Evolutionary conservation across 148 eudicot genomes (phyloP), one percentile per base, ranked within the genome.

Genomic region (Silene conica): DNA sequence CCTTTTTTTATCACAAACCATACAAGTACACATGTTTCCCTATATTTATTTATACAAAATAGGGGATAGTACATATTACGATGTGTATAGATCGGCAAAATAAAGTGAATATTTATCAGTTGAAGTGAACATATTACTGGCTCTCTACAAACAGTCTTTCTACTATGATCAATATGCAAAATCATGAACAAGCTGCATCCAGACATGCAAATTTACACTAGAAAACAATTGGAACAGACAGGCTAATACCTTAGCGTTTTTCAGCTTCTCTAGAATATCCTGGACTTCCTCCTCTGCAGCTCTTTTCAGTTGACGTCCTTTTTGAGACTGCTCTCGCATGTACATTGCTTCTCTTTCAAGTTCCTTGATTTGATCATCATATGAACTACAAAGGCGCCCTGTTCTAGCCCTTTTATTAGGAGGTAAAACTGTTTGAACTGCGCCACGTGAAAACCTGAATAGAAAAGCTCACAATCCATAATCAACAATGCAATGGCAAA

Each of bases 361-460:
- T 70, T 73, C 73, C 72, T 86, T 81, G 63, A 95, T 89, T 78
- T 90, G 86, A 76, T 90, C 85, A 81, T 87, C 96, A 86, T 82
- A 95, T 8, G 99, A 90, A 74, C 89, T 84, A 83, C 86, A 89
- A 50, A 95, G 93, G 45, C 99, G 88, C 34, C 83, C 78, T 74
- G 80, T 67, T 83, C 92, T 83, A 34, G 74, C 70, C 76, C 72
- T 81, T 85, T 78, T 92, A 80, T 83, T 80, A 18, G 97, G 97
- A 48, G 99, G 98, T 74, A 95, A 94, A 79, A 84, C 80, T 22
- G 97, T 90, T 77, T 95, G 89, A 74, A 87, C 89, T 73, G 88
- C 80, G 68, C 88, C 89, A 63, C 99, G 99, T 69, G 86, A 90
- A 83, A 95, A 95, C 99, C 99, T 95, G 74, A 26, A 25, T 25